Evolutionary conservation across 2,329 filamentous ascomycete species (phyloP).

Genomic region (Botrytis fabae): DNA sequence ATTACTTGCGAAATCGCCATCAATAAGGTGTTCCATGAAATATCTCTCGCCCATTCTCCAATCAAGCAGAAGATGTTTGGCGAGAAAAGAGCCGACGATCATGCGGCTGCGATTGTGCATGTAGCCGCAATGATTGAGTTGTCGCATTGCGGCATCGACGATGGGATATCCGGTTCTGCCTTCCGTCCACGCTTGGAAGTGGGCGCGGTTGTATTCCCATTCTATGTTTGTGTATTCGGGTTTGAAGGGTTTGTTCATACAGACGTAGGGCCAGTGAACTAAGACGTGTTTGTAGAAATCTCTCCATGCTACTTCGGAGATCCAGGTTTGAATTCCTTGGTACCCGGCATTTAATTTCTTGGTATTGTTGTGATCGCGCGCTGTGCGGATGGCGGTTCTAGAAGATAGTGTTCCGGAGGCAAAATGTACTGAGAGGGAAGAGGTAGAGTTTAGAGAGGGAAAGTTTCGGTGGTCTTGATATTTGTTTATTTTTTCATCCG

Average conservation of each 20-base stretch:
- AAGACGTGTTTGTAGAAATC: constrained; percentile 89
- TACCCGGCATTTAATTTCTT: constrained; percentile 66
- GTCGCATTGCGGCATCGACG: constrained; percentile 84
- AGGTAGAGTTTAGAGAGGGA: constrained; percentile 63
- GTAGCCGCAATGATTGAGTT: constrained; percentile 66
- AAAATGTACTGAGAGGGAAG: constrained; percentile 70
- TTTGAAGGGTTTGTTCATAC: constrained; percentile 79
- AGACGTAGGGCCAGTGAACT: constrained; percentile 81
- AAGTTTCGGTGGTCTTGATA: constrained; percentile 69
- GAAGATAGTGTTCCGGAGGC: constrained; percentile 67
- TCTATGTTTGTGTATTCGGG: constrained; percentile 78
- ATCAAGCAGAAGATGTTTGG: constrained; percentile 78
- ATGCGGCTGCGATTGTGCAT: constrained; percentile 88
- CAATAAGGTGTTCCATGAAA: constrained; percentile 70
- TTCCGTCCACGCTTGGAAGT: constrained; percentile 72
- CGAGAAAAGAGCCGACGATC: constrained; percentile 77
- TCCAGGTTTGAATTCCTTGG: constrained; percentile 70
- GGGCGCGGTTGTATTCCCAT: constrained; percentile 73
- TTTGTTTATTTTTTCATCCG: constrained; percentile 59
- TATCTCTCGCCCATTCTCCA: constrained; percentile 80
- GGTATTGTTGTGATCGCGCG: constrained; percentile 61
- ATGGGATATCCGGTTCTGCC: constrained; percentile 80
- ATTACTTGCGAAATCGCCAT: constrained; percentile 42
- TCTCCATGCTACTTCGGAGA: constrained; percentile 80
- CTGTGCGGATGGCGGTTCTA: constrained; percentile 64